Evolutionary conservation across 129 eudicot genomes (phyloP), one percentile per base, ranked within the genome.

Genomic region (Apium graveolens): DNA sequence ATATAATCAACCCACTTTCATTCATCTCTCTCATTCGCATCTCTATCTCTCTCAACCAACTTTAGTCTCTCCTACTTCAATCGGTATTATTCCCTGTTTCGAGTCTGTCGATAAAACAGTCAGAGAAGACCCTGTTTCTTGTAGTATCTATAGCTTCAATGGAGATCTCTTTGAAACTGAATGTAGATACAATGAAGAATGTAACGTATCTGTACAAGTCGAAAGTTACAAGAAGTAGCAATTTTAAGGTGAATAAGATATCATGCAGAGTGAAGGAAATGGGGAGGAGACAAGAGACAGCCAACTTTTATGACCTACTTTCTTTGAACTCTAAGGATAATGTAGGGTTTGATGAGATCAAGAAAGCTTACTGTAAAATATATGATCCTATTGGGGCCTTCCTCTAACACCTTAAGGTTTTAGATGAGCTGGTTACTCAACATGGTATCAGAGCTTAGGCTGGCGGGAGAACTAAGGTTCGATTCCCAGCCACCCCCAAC

Each of bases 321-420:
- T 88, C 87, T 70, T 70, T 82, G 2, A 55, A 66, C 13, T 82
- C 85, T 0, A 74, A 79, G 10, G 75, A 24, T 12, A 21, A 79
- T 3, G 85, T 81, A 65, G 83, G 88, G 63, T 78, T 80, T 35
- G 81, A 87, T 42, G 91, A 90, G 38, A 76, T 90, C 60, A 90
- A 85, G 87, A 90, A 82, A 72, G 94, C 94, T 55, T n/a, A n/a
- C n/a, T n/a, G n/a, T n/a, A n/a, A n/a, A n/a, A n/a, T n/a, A n/a
- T n/a, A n/a, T n/a, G n/a, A n/a, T n/a, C n/a, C n/a, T n/a, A n/a
- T n/a, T n/a, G n/a, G n/a, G n/a, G n/a, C n/a, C n/a, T n/a, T n/a
- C n/a, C n/a, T n/a, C n/a, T n/a, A n/a, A n/a, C n/a, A n/a, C n/a
- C n/a, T n/a, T n/a, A n/a, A n/a, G n/a, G n/a, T n/a, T n/a, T n/a